Conservation (phyloP, 345 rosid species). For the Clausena lansium region DNA sequence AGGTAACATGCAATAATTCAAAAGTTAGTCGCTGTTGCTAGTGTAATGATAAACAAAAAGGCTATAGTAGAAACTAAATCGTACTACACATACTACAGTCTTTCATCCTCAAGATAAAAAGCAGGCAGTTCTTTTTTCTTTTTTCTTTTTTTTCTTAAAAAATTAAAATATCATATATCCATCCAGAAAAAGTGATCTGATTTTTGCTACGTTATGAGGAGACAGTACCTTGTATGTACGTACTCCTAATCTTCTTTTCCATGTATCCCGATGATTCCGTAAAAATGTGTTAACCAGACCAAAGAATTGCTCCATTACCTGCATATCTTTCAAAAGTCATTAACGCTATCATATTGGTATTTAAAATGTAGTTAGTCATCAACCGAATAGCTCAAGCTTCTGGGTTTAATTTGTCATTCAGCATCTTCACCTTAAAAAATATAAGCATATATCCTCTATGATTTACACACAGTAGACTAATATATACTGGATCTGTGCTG, state of each 20-base stretch:
- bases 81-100: no score
- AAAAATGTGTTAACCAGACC: constrained; percentile 89
- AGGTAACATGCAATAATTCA: neutral
- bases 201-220: constrained; percentile 7
- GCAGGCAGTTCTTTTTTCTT: neutral
- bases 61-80: neutral
- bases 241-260: constrained; percentile 85
- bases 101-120: neutral
- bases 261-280: constrained; percentile 74
- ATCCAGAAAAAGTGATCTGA: neutral
- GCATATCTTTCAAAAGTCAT: constrained; percentile 25
- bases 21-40: neutral
- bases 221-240: constrained; percentile 86
- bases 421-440: constrained; percentile 1
- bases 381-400: neutral
- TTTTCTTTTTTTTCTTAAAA: neutral
- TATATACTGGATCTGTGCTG: neutral
- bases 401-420: neutral
- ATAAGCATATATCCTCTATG: neutral
- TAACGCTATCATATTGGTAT: neutral
- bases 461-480: neutral
- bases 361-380: neutral
- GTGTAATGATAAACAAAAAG: neutral
- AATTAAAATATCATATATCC: neutral
- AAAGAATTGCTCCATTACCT: constrained; percentile 99